These are phyloP conservation scores for Pyricularia pennisetigena DNA, from an alignment of 2,329 filamentous ascomycete species.

Conservation along the genomic window DNA sequence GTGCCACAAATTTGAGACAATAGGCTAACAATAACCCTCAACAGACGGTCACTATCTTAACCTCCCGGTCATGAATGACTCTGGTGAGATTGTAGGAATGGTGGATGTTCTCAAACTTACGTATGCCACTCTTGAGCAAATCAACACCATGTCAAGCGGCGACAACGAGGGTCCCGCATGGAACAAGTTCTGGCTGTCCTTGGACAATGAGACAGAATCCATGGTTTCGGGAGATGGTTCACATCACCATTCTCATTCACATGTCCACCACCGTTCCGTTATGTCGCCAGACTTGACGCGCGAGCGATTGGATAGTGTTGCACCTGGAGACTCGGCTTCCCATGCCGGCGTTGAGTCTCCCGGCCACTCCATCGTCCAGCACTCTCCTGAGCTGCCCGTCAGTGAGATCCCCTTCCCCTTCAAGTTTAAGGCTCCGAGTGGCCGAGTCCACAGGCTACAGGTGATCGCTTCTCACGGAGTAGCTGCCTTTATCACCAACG, in stretches of 20 bases:
- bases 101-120: constrained; percentile 97
- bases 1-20: neutral
- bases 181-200: constrained; percentile 99
- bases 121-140: constrained; percentile 94
- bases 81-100: constrained; percentile 97
- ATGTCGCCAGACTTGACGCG: constrained; percentile 67
- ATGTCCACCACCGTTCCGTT: constrained; percentile 61
- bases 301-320: constrained; percentile 68
- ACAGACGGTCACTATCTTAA: constrained; percentile 96
- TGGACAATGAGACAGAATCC: constrained; percentile 90
- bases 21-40: constrained; percentile 6
- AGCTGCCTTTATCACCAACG: constrained; percentile 63
- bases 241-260: constrained; percentile 57
- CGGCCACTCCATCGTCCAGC: constrained; percentile 47
- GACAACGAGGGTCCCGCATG: constrained; percentile 93
- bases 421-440: constrained; percentile 97
- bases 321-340: constrained; percentile 89
- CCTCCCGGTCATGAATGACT: constrained; percentile 94
- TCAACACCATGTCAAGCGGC: constrained; percentile 84
- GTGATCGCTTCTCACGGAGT: constrained; percentile 74
- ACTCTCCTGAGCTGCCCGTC: constrained; percentile 38
- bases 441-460: constrained; percentile 86
- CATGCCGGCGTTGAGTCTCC: constrained; percentile 79
- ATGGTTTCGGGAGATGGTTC: constrained; percentile 88
- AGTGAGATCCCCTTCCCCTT: constrained; percentile 83